Conservation (phyloP, 202 grass and related monocot species). For the Eragrostis tef region DNA sequence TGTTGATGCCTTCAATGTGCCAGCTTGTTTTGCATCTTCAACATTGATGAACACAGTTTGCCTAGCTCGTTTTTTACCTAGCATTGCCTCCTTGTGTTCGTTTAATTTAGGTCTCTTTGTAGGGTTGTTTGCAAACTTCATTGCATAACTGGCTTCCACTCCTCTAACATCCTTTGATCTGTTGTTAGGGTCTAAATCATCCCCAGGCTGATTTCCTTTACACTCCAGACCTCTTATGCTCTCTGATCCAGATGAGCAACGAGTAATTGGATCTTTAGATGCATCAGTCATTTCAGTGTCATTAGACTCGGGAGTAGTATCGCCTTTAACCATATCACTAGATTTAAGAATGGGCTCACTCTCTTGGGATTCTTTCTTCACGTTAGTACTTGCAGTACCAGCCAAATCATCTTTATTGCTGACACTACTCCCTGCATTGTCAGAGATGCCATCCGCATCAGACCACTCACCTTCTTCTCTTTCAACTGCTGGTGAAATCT, state of each 20-base stretch:
- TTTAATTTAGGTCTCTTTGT: constrained; percentile 83
- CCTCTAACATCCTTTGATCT: constrained; percentile 83
- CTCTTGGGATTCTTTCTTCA: constrained; percentile 53
- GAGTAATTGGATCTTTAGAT: constrained; percentile 50
- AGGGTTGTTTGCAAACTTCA: constrained; percentile 77
- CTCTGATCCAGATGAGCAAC: constrained; percentile 42
- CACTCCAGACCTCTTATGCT: constrained; percentile 48
- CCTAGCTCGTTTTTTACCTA: constrained; percentile 90
- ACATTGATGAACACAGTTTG: constrained; percentile 95
- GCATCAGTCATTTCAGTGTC: constrained; percentile 66
- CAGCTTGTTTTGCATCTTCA: constrained; percentile 92
- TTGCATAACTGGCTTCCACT: constrained; percentile 85
- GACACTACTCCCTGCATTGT: constrained; percentile 50
- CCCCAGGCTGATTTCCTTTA: constrained; percentile 57
- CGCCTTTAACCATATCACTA: constrained; percentile 46
- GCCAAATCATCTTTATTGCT: constrained; percentile 59
- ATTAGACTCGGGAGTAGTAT: constrained; percentile 46
- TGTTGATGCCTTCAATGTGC: constrained; percentile 78
- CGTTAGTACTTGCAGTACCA: constrained; percentile 45
- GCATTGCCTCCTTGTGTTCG: constrained; percentile 88
- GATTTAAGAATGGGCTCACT: constrained; percentile 44
- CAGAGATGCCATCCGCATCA: constrained; percentile 75
- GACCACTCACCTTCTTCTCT: constrained; percentile 99
- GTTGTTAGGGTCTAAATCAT: constrained; percentile 55
- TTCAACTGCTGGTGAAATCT: constrained; percentile 59